These are phyloP conservation scores for Leccinum uliginosum DNA, from an alignment of 768 basidiomycete species.

Conservation along the genomic window DNA sequence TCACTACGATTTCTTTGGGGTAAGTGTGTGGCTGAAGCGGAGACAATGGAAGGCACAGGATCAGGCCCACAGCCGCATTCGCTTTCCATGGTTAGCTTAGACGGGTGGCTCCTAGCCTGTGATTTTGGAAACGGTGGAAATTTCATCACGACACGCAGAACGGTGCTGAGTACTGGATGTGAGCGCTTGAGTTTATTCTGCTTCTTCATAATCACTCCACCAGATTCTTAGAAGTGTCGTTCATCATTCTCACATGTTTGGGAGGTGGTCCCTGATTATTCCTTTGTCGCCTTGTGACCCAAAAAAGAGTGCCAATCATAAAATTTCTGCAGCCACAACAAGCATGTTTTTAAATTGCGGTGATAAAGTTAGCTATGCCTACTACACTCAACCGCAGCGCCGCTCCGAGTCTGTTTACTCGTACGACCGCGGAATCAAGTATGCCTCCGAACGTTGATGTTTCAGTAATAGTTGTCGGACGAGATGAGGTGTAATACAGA, in stretches of 20 bases:
- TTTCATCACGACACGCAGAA: background rate
- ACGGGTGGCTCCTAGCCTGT: background rate
- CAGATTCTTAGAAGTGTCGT: too few relatives aligned
- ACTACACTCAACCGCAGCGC: background rate
- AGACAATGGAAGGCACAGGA: background rate
- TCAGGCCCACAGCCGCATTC: background rate
- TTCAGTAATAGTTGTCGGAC: background rate
- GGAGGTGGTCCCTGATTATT: background rate
- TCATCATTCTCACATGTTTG: background rate
- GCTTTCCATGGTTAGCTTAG: background rate
- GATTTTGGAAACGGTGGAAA: background rate
- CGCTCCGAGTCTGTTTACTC: background rate
- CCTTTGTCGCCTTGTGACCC: background rate
- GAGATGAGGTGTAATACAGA: background rate
- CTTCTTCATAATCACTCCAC: background rate
- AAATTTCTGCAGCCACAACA: background rate
- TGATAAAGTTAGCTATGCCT: background rate
- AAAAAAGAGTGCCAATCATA: background rate
- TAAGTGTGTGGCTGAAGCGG: background rate
- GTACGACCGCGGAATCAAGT: background rate
- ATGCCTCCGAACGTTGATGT: background rate
- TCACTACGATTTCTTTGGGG: background rate
- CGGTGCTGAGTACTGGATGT: background rate
- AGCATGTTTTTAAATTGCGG: background rate
- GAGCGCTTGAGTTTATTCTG: background rate